These are phyloP conservation scores for Adansonia madagascariensis DNA, from an alignment of 441 rosid species.

Conservation along the genomic window DNA sequence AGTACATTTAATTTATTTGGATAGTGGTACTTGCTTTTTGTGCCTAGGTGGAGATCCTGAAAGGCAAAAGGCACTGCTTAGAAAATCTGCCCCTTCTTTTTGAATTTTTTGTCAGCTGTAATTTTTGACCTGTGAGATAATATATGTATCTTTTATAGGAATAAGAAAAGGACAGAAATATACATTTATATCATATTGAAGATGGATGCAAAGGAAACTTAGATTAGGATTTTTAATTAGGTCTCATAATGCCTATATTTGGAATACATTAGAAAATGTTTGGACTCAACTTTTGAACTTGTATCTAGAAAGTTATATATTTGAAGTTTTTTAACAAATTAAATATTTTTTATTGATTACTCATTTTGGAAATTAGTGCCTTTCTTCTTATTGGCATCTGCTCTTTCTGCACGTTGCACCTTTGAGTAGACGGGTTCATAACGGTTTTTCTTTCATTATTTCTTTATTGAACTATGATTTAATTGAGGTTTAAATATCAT, in stretches of 20 bases:
- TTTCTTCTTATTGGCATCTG: background rate
- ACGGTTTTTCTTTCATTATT: slow-evolving; percentile 9
- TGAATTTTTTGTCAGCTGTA: slow-evolving; percentile 1
- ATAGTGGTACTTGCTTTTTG: background rate
- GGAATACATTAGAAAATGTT: background rate
- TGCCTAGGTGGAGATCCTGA: slow-evolving; percentile 13
- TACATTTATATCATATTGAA: slow-evolving; percentile 18
- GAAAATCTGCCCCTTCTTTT: slow-evolving; percentile 9
- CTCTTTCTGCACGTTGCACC: slow-evolving; percentile 13
- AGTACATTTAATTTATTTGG: slow-evolving; percentile 1
- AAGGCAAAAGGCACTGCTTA: slow-evolving; percentile 3
- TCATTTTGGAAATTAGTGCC: slow-evolving; percentile 10
- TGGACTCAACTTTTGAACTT: slow-evolving; percentile 5
- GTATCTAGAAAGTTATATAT: background rate
- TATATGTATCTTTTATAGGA: background rate
- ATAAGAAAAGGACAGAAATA: background rate
- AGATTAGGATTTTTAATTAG: slow-evolving; percentile 10
- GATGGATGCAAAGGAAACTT: slow-evolving; percentile 4
- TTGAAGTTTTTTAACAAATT: background rate
- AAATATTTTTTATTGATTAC: slow-evolving; percentile 6
- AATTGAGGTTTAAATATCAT: slow-evolving; percentile 18
- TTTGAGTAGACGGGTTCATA: background rate
- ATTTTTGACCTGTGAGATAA: background rate
- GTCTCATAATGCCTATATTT: slow-evolving; percentile 16
- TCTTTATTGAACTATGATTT: slow-evolving; percentile 14